A percentile compares a stretch with the other conserved stretches of the same genome.
phyloP scores from a whole-genome alignment of 2,329 filamentous ascomycete species.

The Venturia oleaginea region DNA sequence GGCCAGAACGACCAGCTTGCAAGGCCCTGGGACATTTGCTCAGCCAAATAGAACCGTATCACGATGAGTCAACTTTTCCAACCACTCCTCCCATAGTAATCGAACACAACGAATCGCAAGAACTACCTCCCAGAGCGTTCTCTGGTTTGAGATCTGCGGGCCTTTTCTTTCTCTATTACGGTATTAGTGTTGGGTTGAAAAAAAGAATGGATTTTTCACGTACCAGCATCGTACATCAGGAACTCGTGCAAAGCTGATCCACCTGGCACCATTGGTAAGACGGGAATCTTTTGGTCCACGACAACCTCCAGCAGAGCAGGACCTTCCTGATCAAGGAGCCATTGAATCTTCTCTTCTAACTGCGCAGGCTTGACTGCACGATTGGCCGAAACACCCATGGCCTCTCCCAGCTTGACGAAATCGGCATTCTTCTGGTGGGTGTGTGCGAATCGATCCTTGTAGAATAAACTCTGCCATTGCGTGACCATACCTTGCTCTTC shows the following conservation, averaged over 20 bases:
- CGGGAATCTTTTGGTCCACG: conserved; percentile 81
- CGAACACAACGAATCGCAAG: neutral
- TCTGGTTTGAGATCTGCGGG: conserved; percentile 26
- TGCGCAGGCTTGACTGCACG: conserved; percentile 67
- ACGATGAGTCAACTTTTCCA: neutral
- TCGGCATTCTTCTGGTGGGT: conserved; percentile 95
- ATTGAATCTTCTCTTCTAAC: conserved; percentile 67
- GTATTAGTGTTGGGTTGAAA: conserved; percentile 6
- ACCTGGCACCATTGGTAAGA: conserved; percentile 93
- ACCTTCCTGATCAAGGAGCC: conserved; percentile 79
- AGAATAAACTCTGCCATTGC: conserved; percentile 97
- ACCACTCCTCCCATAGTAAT: neutral
- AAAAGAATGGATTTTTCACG: conserved; percentile 24
- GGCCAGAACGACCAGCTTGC: neutral
- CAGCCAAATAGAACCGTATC: neutral
- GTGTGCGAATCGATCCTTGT: conserved; percentile 85
- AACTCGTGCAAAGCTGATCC: conserved; percentile 88
- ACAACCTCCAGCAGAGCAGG: conserved; percentile 87
- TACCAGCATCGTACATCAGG: conserved; percentile 74
- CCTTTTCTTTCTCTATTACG: conserved; percentile 29
- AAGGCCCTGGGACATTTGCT: neutral
- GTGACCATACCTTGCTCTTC: conserved; percentile 98
- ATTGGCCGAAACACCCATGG: conserved; percentile 77
- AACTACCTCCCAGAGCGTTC: conserved; percentile 28
- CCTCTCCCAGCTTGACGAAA: conserved; percentile 85